Evolutionary conservation across 2,329 filamentous ascomycete species (phyloP), one percentile per base, ranked within the genome.

Genomic region (Bipolaris zeicola): DNA sequence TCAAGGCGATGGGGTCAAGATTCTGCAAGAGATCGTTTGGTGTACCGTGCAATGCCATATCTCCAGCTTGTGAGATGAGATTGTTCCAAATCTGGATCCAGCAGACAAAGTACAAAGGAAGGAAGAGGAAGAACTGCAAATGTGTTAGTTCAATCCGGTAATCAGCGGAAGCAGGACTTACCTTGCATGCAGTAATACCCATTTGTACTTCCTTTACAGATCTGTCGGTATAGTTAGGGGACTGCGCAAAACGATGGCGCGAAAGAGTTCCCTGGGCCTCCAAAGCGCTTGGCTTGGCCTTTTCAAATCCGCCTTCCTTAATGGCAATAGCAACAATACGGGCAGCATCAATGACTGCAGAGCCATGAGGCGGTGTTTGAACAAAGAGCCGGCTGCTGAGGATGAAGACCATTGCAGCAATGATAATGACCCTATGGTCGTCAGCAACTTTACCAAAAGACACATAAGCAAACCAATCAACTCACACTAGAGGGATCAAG

Each of bases 11-110:
- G 2, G 62, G 61, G 26, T 63, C 57, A n/a, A 71, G 55, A 14
- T 58, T 62, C 47, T 69, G 66, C 13, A 70, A 53, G 26, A 72
- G 63, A 41, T 76, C 72, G 57, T 75, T 75, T 3, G 73, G 71
- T 7, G 72, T 60, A n/a, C 65, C 64, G 22, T 57, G 52, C 0
- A 66, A 61, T 7, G 49, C 39, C 72, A 75, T 73, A 20, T 63
- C 58, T 6, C 67, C 66, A 16, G 70, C 72, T 60, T 74, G 71
- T 33, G 68, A 60, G 59, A 68, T 50, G 59, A 68, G 57, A 42
- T 75, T 74, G 65, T 69, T 73, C 52, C 55, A 62, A 47, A 70
- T 69, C 55, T 74, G 72, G 16, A 67, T 71, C 37, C 60, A 68
- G 51, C 61, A 63, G 11, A 72, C 55, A 42, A 67, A 73, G 61